Base-by-base conservation (phyloP, 805 yeast species). In the Candida schatavii region DNA sequence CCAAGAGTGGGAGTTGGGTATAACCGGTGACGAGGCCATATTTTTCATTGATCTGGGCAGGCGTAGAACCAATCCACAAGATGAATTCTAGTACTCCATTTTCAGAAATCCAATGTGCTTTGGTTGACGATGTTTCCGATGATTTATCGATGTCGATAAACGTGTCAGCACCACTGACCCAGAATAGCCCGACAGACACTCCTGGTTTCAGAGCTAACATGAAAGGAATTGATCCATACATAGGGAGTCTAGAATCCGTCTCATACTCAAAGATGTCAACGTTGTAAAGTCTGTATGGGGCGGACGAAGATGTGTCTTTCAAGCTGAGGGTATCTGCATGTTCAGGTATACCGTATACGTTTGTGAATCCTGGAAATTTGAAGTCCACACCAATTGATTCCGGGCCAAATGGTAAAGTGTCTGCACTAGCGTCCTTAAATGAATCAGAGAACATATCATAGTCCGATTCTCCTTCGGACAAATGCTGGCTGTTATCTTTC, bases 241-340 rank as follows among this genome's bases (percentile, higher is more conserved):
- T 89, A 35, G 98, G 88, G 72, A 84, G 72, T 42, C 81, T 80
- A 29, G 95, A 83, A 46, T 86, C 78, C 2, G 83, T 72, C 51
- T 87, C 95, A 59, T 93, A 93, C 62, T 93, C 97, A 63, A 93
- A 93, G 27, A 91, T 91, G 59, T 93, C 99, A 22, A 90, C 97
- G 52, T 93, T 91, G 70, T 67, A 93, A 33, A 93, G 68, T 35
- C 99, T 74, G 61, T 93, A 93, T 2, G 98, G 98, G 41, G 83
- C 85, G 1, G 66, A 43, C 10, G 50, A 56, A 0, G 66, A 51
- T 0, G 98, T 90, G 49, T 86, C 91, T 42, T 81, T 80, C 49
- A 93, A 68, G 15, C 83, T 72, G 37, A 93, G 64, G 1, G 84
- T 68, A 51, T 88, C 96, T 0, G 98, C 91, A 56, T 93, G 99